Evolutionary conservation across 108 stramenopile species (phyloP).

Genomic region (Cyclotella choctawhatcheeana): DNA sequence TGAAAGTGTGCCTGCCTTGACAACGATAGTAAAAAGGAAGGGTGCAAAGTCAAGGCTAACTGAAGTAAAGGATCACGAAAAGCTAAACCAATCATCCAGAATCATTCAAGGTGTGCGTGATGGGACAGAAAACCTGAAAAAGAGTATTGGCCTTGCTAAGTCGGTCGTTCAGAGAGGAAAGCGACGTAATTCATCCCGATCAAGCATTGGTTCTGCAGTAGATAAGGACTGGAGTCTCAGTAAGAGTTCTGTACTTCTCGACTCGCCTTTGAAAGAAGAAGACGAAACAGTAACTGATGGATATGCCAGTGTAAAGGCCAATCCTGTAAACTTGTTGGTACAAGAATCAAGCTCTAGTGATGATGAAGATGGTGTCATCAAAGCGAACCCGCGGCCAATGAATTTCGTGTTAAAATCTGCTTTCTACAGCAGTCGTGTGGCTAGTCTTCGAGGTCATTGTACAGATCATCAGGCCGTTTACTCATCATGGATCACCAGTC

Average conservation of each 20-base stretch:
- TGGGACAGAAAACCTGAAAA: constrained; percentile 13
- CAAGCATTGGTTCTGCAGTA: not conserved
- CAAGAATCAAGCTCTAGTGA: too few species aligned
- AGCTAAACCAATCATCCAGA: not conserved
- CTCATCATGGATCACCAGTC: constrained; percentile 25
- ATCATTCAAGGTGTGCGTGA: constrained; percentile 13
- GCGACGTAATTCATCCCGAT: not conserved
- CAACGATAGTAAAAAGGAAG: constrained; percentile 29
- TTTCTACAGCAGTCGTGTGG: not conserved
- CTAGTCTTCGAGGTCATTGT: not conserved
- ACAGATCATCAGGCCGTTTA: not conserved
- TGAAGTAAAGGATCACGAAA: too few species aligned
- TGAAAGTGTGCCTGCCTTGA: constrained; percentile 22
- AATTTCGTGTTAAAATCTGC: too few species aligned
- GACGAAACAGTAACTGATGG: too few species aligned
- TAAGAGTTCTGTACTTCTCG: too few species aligned
- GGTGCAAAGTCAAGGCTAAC: too few species aligned
- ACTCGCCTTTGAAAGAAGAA: too few species aligned
- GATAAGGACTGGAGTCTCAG: too few species aligned
- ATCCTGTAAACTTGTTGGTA: too few species aligned
- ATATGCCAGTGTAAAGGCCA: too few species aligned
- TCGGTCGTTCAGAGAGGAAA: constrained; percentile 12
- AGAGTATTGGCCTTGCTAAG: constrained; percentile 6
- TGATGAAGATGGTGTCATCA: too few species aligned
- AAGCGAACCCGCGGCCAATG: too few species aligned